A percentile compares a stretch with the other conserved stretches of the same genome.
phyloP scores from a whole-genome alignment of 257 asterid species.

The Oldenlandia corymbosa region DNA sequence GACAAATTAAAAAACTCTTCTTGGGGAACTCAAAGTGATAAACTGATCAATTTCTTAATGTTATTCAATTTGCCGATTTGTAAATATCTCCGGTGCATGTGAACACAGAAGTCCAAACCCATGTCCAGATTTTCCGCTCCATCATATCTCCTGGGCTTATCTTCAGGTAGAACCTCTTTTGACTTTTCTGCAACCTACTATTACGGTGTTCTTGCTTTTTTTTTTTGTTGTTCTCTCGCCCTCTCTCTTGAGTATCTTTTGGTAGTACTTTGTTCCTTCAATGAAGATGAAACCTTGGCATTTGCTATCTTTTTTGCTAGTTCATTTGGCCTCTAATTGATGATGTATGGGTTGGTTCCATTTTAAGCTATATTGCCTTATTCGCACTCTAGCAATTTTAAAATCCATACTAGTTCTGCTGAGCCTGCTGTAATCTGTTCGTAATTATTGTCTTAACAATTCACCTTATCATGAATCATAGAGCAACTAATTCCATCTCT shows the following conservation, averaged over 20 bases:
- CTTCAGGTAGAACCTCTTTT: constrained; percentile 38
- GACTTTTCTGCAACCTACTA: constrained; percentile 17
- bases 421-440: neutral
- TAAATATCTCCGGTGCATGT: constrained; percentile 7
- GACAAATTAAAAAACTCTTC: neutral
- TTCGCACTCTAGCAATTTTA: neutral
- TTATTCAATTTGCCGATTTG: neutral
- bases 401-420: neutral
- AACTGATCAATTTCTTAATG: neutral
- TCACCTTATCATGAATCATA: neutral
- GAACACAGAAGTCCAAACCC: constrained; percentile 29
- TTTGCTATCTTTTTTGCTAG: neutral
- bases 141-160: constrained; percentile 20
- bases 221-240: too few species aligned
- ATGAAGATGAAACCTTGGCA: neutral
- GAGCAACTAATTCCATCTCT: neutral
- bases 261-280: neutral
- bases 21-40: constrained; percentile 20
- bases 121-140: constrained; percentile 37
- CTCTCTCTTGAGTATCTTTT: neutral
- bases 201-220: neutral
- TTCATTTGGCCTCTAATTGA: neutral
- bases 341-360: neutral
- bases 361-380: neutral
- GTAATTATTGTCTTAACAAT: neutral